A percentile compares a stretch with the other conserved stretches of the same genome.
Evolutionary conservation across 225 moss, liverwort and hornwort genomes (phyloP).

Genomic region (Sphagnum contortum): DNA sequence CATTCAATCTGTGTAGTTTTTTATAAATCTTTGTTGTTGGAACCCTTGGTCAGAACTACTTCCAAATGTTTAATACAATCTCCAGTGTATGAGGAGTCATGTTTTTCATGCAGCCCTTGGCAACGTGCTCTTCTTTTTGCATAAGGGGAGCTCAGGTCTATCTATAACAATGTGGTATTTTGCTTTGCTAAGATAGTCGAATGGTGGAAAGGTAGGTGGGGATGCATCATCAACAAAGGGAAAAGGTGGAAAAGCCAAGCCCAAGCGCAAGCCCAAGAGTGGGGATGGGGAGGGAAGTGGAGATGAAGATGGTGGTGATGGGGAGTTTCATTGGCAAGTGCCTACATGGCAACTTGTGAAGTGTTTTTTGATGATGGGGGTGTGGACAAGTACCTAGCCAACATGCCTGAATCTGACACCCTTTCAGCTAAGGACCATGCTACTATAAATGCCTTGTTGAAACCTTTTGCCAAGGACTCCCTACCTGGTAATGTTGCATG

Average conservation of each 20-base stretch:
- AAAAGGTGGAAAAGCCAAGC: slow-evolving; percentile 25
- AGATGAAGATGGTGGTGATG: slow-evolving; percentile 51
- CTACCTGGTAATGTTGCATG: too few species aligned
- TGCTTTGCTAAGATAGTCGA: too few species aligned
- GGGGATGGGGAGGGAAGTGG: slow-evolving; percentile 27
- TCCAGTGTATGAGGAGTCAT: too few species aligned
- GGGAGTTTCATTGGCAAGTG: slow-evolving; percentile 75
- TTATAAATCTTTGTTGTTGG: too few species aligned
- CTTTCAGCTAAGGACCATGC: slow-evolving; percentile 65
- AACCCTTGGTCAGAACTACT: too few species aligned
- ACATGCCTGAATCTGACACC: slow-evolving; percentile 73
- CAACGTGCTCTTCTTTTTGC: too few species aligned
- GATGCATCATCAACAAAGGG: slow-evolving; percentile 22
- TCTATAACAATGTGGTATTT: too few species aligned
- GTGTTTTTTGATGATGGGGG: slow-evolving; percentile 72
- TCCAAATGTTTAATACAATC: too few species aligned
- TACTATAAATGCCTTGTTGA: slow-evolving; percentile 25
- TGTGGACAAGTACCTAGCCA: slow-evolving; percentile 29
- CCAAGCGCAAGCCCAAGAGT: slow-evolving; percentile 19
- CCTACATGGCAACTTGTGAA: slow-evolving; percentile 88
- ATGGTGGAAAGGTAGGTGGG: slow-evolving; percentile 19
- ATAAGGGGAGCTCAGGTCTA: too few species aligned
- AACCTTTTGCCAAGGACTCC: slow-evolving; percentile 16
- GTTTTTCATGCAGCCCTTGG: too few species aligned
- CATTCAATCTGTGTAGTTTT: too few species aligned